These are phyloP conservation scores for Calonectria pauciramosa DNA, from an alignment of 2,329 filamentous ascomycete species.

Conservation along the genomic window DNA sequence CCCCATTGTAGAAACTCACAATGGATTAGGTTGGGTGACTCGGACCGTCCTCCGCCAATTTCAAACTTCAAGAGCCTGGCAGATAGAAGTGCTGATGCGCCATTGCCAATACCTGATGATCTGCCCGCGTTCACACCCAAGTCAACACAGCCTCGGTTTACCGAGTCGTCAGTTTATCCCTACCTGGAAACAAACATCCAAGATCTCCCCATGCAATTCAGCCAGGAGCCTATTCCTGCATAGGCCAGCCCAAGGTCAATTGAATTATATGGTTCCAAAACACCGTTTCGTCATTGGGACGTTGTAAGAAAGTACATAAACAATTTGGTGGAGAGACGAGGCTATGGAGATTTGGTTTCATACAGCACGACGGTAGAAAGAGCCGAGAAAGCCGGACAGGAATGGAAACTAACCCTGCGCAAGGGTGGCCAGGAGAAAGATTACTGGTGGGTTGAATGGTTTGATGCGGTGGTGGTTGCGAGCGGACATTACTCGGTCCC, in stretches of 20 bases:
- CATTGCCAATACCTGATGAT: background rate
- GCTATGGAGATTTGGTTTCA: background rate
- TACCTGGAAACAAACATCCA: background rate
- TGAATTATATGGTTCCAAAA: background rate
- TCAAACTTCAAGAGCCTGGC: background rate
- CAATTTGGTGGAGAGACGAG: background rate
- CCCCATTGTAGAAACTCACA: background rate
- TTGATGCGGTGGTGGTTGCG: background rate
- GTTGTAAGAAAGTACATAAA: background rate
- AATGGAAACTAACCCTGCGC: background rate
- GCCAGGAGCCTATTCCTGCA: background rate
- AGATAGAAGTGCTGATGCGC: background rate
- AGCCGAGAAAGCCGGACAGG: background rate
- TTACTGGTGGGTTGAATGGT: background rate
- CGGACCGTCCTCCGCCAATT: background rate
- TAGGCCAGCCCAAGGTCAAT: background rate
- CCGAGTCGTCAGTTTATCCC: background rate
- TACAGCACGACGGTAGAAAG: background rate
- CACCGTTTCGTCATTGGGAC: background rate
- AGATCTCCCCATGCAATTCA: background rate
- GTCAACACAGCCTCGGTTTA: background rate
- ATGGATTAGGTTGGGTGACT: background rate
- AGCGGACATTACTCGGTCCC: background rate
- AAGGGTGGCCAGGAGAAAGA: background rate
- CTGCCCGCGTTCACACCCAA: background rate